Percentiles rank a stretch among this genome's conserved stretches.
Evolutionary conservation across 2,329 filamentous ascomycete genomes (phyloP).

Genomic region (Paecilomyces fulvus): DNA sequence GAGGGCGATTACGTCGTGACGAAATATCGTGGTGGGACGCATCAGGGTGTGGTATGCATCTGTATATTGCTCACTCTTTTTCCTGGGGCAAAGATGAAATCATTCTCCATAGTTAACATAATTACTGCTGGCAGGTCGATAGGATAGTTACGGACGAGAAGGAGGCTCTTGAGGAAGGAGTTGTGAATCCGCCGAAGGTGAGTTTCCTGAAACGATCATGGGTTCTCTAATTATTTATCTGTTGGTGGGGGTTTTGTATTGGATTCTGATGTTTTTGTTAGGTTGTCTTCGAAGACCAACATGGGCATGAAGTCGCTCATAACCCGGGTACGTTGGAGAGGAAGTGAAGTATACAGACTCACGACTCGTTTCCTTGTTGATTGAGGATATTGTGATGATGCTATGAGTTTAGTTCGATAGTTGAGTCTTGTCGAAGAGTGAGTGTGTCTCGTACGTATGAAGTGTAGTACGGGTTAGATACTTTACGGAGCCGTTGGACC

Average conservation of each 20-base stretch:
- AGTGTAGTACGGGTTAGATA: too few species aligned
- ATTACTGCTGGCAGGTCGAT: conserved; percentile 9
- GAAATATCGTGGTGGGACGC: conserved; percentile 14
- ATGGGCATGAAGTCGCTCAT: conserved; percentile 19
- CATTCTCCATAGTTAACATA: background rate
- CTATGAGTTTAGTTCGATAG: too few species aligned
- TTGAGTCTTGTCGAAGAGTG: too few species aligned
- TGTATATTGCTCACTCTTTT: background rate
- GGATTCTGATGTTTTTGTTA: conserved; percentile 1
- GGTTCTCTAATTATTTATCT: background rate
- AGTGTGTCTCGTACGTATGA: too few species aligned
- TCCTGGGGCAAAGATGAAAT: background rate
- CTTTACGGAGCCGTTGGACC: too few species aligned
- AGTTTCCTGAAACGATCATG: background rate
- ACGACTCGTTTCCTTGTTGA: background rate
- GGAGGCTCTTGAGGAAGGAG: conserved; percentile 13
- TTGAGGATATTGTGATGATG: background rate
- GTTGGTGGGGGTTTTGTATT: background rate
- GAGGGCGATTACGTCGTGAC: conserved; percentile 17
- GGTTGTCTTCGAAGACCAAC: conserved; percentile 19
- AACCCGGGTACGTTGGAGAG: conserved; percentile 16
- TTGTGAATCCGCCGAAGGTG: conserved; percentile 18
- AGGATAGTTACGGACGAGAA: conserved; percentile 15
- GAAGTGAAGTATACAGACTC: background rate
- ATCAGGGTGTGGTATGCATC: conserved; percentile 13